Evolutionary conservation across 2,329 filamentous ascomycete genomes (phyloP), one percentile per base, ranked within the genome.

Genomic region (Clonostachys rosea): DNA sequence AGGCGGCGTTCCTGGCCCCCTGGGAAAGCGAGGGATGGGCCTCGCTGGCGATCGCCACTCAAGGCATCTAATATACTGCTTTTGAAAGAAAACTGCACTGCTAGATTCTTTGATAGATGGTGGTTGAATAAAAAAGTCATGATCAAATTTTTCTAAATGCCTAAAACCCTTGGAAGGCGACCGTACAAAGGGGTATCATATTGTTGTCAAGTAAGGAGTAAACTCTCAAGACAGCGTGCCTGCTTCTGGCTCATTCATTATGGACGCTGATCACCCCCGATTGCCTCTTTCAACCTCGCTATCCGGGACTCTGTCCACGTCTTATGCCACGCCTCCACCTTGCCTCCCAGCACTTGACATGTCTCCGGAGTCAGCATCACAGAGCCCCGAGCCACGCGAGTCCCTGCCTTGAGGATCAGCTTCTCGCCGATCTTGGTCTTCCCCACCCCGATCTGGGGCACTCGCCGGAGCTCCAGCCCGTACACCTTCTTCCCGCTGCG

Each of bases 281-380:
- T 78, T 12, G 75, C 78, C 44, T 79, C 77, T 60, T 81, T 83
- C 50, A 97, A 64, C 52, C 81, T 78, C 43, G 75, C 76, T 63
- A 96, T 84, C 52, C 88, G 77, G 3, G 81, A 82, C 13, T 84
- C 81, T 42, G 76, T 75, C 92, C 92, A 97, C 8, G 75, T 75
- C 60, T 81, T 84, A 59, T 97, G 89, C 75, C 91, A 81, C 0
- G 72, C 73, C 47, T 96, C 91, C 41, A 97, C 78, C 68, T 89
- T 95, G 0, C 94, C 94, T 3, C 94, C 94, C n/a, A 96, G 66
- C 3, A 95, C 60, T n/a, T 79, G 75, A 46, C 83, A 84, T 48
- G 66, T 82, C 3, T 69, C 70, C 2, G 89, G 84, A 52, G 90
- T 85, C 17, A 99, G 71, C 65, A 97, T 68, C n/a, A 95, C 59